Percentiles rank a stretch among this genome's conserved stretches.
Evolutionary conservation across 2,329 filamentous ascomycete genomes (phyloP).

Genomic region (Alternaria tenuissima): DNA sequence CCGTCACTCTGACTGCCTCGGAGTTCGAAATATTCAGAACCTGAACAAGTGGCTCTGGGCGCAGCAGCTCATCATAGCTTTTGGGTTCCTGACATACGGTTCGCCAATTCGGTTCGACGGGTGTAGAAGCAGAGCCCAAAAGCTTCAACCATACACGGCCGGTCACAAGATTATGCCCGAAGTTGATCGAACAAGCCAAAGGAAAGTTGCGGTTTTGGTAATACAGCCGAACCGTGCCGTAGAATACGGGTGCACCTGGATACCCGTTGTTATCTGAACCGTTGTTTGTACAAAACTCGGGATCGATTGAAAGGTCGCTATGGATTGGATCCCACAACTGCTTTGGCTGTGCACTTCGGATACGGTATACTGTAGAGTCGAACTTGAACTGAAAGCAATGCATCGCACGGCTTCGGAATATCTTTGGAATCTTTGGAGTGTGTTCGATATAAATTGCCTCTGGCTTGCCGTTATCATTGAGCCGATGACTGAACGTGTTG

Average conservation of each 20-base stretch:
- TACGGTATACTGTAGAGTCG: background rate
- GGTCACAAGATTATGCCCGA: too few species aligned
- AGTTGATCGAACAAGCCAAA: too few species aligned
- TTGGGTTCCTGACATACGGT: too few species aligned
- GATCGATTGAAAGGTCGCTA: background rate
- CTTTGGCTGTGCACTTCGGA: background rate
- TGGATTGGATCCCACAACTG: background rate
- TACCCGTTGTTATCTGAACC: too few species aligned
- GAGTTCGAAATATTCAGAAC: background rate
- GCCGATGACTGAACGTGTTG: background rate
- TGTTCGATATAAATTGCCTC: background rate
- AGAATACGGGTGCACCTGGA: too few species aligned
- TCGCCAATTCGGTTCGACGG: too few species aligned
- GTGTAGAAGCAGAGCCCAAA: too few species aligned
- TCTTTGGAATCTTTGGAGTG: background rate
- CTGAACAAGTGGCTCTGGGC: background rate
- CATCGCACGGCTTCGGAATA: background rate
- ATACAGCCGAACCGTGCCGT: too few species aligned
- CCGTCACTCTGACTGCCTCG: background rate
- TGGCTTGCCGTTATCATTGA: too few species aligned
- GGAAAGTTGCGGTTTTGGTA: too few species aligned
- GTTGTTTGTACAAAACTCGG: background rate
- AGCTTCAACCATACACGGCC: too few species aligned
- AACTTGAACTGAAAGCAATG: background rate
- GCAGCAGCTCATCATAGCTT: too few species aligned